Evolutionary conservation across 2,329 filamentous ascomycete genomes (phyloP).

Genomic region (Trichoderma endophyticum): DNA sequence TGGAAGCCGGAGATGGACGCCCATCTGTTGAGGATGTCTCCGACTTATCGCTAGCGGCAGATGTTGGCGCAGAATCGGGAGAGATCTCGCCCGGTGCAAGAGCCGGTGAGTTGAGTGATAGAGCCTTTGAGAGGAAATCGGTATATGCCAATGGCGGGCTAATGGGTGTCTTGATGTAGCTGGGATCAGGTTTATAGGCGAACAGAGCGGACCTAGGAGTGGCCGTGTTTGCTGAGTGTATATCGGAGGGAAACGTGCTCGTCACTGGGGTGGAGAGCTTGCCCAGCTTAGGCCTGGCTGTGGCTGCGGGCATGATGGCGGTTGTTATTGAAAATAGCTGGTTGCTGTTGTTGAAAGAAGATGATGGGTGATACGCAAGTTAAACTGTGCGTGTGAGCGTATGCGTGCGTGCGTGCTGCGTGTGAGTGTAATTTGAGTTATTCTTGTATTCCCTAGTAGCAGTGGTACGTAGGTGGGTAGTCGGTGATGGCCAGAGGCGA

Average conservation of each 20-base stretch:
- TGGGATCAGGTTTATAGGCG: conserved; percentile 41
- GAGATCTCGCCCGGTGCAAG: conserved; percentile 49
- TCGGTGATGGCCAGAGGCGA: neutral
- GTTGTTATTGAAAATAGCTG: conserved; percentile 18
- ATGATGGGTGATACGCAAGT: neutral
- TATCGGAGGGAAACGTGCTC: conserved; percentile 59
- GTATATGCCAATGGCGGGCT: conserved; percentile 86
- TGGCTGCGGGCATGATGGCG: conserved; percentile 45
- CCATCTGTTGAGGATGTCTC: conserved; percentile 58
- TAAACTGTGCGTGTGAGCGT: neutral
- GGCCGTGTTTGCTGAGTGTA: conserved; percentile 59
- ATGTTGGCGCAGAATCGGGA: conserved; percentile 51
- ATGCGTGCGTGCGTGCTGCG: neutral
- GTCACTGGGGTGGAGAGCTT: conserved; percentile 62
- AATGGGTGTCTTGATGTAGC: conserved; percentile 81
- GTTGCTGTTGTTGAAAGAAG: neutral
- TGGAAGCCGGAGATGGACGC: conserved; percentile 43
- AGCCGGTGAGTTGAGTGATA: conserved; percentile 71
- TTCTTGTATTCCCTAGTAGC: neutral
- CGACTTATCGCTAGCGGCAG: conserved; percentile 53
- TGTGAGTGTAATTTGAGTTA: conserved; percentile 10
- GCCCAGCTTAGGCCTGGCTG: conserved; percentile 56
- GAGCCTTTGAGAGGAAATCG: conserved; percentile 79
- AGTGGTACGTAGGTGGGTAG: neutral
- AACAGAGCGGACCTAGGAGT: conserved; percentile 60